Evolutionary conservation across 345 rosid species (phyloP).

Genomic region (Punica granatum): DNA sequence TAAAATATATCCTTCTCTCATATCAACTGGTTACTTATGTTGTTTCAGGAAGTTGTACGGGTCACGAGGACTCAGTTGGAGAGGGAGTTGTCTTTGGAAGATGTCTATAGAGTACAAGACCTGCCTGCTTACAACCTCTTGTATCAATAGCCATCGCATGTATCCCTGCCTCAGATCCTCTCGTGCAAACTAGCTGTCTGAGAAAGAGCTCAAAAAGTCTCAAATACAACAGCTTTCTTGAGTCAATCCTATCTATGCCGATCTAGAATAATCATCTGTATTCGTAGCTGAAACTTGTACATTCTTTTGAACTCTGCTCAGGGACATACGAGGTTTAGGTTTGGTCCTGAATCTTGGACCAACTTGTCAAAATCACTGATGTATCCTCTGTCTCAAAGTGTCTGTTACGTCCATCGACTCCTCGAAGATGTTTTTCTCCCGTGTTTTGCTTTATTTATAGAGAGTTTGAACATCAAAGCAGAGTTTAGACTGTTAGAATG

Average conservation of each 20-base stretch:
- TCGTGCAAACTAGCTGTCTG: background rate
- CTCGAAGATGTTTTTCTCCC: too few species aligned
- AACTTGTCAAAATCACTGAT: too few species aligned
- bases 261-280: too few species aligned
- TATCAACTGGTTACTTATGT: background rate
- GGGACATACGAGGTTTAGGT: too few species aligned
- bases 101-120: conserved; percentile 63
- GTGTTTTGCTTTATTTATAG: too few species aligned
- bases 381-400: too few species aligned
- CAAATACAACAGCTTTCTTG: background rate
- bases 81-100: conserved; percentile 78
- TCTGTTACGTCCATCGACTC: too few species aligned
- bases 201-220: background rate
- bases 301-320: too few species aligned
- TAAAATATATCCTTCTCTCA: background rate
- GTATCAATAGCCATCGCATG: conserved; percentile 31
- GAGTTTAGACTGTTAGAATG: too few species aligned
- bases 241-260: background rate
- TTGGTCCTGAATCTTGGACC: too few species aligned
- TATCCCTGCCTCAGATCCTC: background rate
- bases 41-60: conserved; percentile 71
- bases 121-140: conserved; percentile 83
- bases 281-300: too few species aligned
- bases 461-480: too few species aligned
- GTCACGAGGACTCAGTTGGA: conserved; percentile 78